Conservation (phyloP, 2,329 filamentous ascomycete species). For the Fusarium papillatum region DNA sequence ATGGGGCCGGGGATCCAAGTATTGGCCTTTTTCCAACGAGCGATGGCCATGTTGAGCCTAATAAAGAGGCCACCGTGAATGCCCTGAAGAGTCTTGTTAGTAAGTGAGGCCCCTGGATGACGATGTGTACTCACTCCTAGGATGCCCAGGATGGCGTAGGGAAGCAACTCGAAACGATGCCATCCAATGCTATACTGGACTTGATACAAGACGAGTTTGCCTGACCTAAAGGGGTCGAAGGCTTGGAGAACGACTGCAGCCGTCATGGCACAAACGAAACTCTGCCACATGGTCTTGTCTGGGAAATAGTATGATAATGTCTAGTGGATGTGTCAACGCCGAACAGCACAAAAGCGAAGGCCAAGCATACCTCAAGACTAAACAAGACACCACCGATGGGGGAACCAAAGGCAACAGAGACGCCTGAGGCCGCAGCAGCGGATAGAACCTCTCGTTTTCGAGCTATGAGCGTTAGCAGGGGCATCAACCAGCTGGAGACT, state of each 20-base stretch:
- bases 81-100: constrained; percentile 63
- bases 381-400: constrained; percentile 96
- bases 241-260: constrained; percentile 94
- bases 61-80: constrained; percentile 96
- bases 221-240: constrained; percentile 93
- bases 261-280: constrained; percentile 99
- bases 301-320: constrained; percentile 97
- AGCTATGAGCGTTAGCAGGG: constrained; percentile 62
- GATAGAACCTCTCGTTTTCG: constrained; percentile 95
- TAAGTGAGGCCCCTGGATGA: neutral
- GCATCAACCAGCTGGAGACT: neutral
- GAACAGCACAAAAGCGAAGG: neutral
- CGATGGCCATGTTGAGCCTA: constrained; percentile 90
- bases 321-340: constrained; percentile 10
- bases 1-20: constrained; percentile 80
- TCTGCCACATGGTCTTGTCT: constrained; percentile 99
- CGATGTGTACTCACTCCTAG: constrained; percentile 69
- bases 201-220: constrained; percentile 96
- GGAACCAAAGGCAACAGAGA: constrained; percentile 94
- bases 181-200: constrained; percentile 92
- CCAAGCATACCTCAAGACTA: constrained; percentile 80
- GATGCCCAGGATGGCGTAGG: constrained; percentile 88
- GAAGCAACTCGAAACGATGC: constrained; percentile 94
- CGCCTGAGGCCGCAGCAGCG: constrained; percentile 91
- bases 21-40: constrained; percentile 80